Evolutionary conservation across 495 filamentous ascomycete genomes (phyloP), one percentile per base, ranked within the genome.

Genomic region (Podospora australis): DNA sequence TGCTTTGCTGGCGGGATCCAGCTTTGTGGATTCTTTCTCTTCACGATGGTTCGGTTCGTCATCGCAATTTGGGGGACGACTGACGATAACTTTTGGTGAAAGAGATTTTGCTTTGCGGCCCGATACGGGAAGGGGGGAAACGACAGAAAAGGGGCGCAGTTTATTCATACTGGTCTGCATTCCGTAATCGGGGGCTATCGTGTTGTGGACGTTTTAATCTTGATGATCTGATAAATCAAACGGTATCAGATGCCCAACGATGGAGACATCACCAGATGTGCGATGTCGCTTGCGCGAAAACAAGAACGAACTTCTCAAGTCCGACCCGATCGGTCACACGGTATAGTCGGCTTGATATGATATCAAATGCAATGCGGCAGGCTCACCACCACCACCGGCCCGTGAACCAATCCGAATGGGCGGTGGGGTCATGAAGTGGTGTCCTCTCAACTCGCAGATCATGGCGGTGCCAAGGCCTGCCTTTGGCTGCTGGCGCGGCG

Each of bases 401-500:
- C 3, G 21, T 10, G 43, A 46, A 32, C 50, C 45, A 46, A 53
- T 40, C 49, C 21, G 6, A 57, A 46, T 34, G 17, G 36, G 41
- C 26, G 21, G 50, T 43, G 30, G 48, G 34, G 32, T 26, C 43
- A 4, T 36, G 32, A n/a, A n/a, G n/a, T 6, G 42, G 21, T 30
- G 14, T 14, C 20, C 42, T 39, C 14, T 23, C 39, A 17, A 17
- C 45, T 11, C 52, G 56, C 45, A 49, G 45, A 58, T 58, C 56
- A 48, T 39, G 35, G 49, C 28, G 26, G 45, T 46, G 55, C 55
- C 55, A 58, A 58, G 46, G 45, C 39, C 47, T 40, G n/a, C 36
- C 38, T 10, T 25, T 25, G 36, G 30, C 14, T 2, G 28, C 28
- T 14, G 26, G 28, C 24, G 26, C 25, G 44, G 44, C 28, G 44